Conservation (phyloP, 2,329 filamentous ascomycete genomes). For the Colletotrichum limetticola region DNA sequence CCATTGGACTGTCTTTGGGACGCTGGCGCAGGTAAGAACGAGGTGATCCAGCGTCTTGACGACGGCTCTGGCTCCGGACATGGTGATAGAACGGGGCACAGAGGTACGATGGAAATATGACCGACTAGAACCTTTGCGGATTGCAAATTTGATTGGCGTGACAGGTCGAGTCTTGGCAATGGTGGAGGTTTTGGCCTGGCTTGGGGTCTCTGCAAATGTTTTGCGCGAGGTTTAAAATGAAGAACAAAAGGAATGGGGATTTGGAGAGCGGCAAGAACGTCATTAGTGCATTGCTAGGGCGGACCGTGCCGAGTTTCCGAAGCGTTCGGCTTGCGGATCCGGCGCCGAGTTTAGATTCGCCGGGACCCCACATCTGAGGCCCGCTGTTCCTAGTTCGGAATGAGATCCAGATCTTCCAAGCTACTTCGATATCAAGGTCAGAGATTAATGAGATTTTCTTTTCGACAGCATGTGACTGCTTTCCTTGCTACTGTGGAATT, state of each 20-base stretch:
- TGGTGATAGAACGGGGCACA: background rate
- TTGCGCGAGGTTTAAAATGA: background rate
- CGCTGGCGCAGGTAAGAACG: conserved; percentile 66
- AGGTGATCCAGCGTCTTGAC: conserved; percentile 67
- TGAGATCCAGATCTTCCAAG: too few relatives aligned
- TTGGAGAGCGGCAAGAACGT: background rate
- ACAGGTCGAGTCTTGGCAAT: background rate
- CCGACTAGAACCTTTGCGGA: background rate
- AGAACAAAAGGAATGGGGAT: too few relatives aligned
- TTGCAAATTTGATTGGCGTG: too few relatives aligned
- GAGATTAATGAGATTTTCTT: too few relatives aligned
- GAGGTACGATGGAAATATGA: background rate
- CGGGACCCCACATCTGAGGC: conserved; percentile 4
- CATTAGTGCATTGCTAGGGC: background rate
- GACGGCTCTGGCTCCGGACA: conserved; percentile 33
- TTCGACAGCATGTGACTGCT: too few relatives aligned
- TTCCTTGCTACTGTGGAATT: too few relatives aligned
- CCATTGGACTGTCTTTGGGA: conserved; percentile 62
- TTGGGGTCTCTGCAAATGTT: background rate
- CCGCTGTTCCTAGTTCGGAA: background rate
- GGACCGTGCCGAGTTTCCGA: conserved; percentile 18
- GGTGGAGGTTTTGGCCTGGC: background rate
- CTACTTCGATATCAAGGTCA: too few relatives aligned
- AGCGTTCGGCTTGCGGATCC: conserved; percentile 5
- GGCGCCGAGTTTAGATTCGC: conserved; percentile 11